Conservation (phyloP, 164 flowering plant genomes). For the Akebia trifoliata region DNA sequence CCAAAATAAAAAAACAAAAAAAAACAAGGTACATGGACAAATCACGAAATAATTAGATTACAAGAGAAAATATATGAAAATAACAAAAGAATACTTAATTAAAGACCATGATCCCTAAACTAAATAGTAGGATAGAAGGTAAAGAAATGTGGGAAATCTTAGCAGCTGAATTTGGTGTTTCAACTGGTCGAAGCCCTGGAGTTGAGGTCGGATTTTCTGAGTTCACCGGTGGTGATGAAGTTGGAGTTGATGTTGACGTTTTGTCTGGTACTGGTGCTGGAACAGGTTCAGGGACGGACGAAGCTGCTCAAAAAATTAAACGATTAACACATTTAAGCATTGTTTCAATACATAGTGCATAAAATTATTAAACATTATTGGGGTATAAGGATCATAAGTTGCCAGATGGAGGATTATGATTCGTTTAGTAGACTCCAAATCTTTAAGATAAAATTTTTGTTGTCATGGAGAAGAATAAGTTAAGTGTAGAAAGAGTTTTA, state of each 20-base stretch:
- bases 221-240: constrained; percentile 28
- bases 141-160: constrained; percentile 22
- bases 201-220: constrained; percentile 25
- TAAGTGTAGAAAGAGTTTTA: too few relatives aligned
- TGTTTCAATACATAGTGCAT: too few relatives aligned
- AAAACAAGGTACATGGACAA: background rate
- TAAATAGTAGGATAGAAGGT: constrained; percentile 28
- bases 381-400: too few relatives aligned
- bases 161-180: constrained; percentile 44
- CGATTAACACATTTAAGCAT: background rate
- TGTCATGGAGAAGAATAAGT: too few relatives aligned
- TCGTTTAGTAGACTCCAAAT: too few relatives aligned
- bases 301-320: constrained; percentile 20
- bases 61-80: background rate
- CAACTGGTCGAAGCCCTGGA: constrained; percentile 37
- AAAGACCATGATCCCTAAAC: constrained; percentile 27
- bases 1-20: too few relatives aligned
- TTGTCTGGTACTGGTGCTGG: constrained; percentile 39
- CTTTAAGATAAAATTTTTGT: too few relatives aligned
- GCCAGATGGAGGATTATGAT: too few relatives aligned
- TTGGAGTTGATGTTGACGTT: constrained; percentile 27
- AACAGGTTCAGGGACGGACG: constrained; percentile 24
- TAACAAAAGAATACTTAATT: constrained; percentile 12
- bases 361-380: background rate
- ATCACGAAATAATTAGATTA: background rate